Evolutionary conservation across 331 rosid genomes (phyloP), one percentile per base, ranked within the genome.

Genomic region (Quercus phellos): DNA sequence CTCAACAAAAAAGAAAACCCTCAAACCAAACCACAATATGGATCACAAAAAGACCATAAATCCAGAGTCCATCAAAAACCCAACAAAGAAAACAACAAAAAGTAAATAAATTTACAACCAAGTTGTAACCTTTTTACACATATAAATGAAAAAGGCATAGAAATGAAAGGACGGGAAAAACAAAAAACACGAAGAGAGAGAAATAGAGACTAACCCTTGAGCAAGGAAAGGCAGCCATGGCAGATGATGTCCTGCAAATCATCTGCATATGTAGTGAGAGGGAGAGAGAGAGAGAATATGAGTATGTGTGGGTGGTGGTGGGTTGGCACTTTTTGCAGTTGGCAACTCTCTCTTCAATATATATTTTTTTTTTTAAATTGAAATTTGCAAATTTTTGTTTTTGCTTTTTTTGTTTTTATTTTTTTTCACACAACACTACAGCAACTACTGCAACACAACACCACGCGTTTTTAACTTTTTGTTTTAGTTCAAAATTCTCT

Each of bases 161-260:
- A 8, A 27, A 55, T 70, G 10, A 27, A 3, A 1, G 34, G 13
- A 53, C 16, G 46, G 35, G 32, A 1, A 60, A 29, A 46, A 26
- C 0, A 30, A 19, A 42, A 68, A 50, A 38, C 1, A 38, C 2
- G 67, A 3, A 58, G 43, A 58, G 43, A 58, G 70, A 70, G 73
- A 16, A 38, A 53, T 63, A 73, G 34, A 60, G 26, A 75, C 42
- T 21, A 70, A 93, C 98, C 96, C 79, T 84, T 56, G 94, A 71
- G 76, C 85, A 84, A 73, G 93, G 83, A 18, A 90, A 30, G 75
- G 90, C 63, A 71, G 94, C 85, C 91, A 90, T 88, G 56, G 98
- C 90, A 56, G 84, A 85, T 18, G 94, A 87, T 35, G 89, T 88
- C 74, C 69, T 93, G 18, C 84, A 84, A 74, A 90, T 79, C 90